Conservation (phyloP, 805 yeast genomes). For the Teunomyces panamensis region DNA sequence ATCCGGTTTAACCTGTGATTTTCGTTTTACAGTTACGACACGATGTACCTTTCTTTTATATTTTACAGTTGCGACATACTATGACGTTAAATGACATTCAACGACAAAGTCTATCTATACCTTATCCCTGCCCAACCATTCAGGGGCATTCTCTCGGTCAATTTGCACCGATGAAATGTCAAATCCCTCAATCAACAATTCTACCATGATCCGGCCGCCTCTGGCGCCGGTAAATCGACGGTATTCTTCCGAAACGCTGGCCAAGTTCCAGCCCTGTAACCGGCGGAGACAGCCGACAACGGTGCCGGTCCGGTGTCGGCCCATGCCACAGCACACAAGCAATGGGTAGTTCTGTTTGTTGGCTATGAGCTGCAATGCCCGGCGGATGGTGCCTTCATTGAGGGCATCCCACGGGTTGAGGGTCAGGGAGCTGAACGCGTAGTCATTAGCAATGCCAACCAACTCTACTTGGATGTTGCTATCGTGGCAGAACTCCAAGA, state of each 20-base stretch:
- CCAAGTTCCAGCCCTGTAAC: conserved; percentile 96
- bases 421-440: conserved; percentile 38
- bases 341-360: conserved; percentile 77
- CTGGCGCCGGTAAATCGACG: conserved; percentile 89
- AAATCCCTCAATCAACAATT: conserved; percentile 72
- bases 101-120: neutral
- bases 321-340: conserved; percentile 97
- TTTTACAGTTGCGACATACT: neutral
- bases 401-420: conserved; percentile 94
- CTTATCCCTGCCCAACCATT: conserved; percentile 15
- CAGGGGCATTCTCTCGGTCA: conserved; percentile 29
- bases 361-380: conserved; percentile 73
- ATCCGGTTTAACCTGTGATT: no score
- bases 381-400: conserved; percentile 74
- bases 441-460: conserved; percentile 75
- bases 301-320: conserved; percentile 95
- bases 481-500: conserved; percentile 75
- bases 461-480: conserved; percentile 75
- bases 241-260: conserved; percentile 87
- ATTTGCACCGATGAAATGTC: conserved; percentile 36
- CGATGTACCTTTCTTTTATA: no score
- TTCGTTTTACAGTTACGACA: neutral
- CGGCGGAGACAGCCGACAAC: conserved; percentile 91
- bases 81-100: neutral
- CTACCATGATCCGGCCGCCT: conserved; percentile 91